Conservation (phyloP, 2,329 filamentous ascomycete genomes). For the Monascus ruber region DNA sequence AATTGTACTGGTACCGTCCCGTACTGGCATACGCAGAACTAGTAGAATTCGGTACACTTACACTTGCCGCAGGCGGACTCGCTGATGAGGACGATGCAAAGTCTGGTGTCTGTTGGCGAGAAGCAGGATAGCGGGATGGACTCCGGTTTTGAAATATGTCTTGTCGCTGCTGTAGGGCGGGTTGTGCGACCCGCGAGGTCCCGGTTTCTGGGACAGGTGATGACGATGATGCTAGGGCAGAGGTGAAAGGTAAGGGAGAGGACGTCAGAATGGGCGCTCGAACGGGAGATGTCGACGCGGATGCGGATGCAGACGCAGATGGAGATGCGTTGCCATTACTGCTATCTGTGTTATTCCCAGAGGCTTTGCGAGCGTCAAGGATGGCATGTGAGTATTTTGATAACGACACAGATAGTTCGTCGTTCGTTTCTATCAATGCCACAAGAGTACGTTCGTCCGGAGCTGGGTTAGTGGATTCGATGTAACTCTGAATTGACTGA, state of each 20-base stretch:
- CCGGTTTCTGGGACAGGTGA: not conserved
- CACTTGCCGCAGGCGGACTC: not conserved
- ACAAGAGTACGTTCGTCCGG: slow-evolving; percentile 93
- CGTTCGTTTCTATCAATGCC: slow-evolving; percentile 86
- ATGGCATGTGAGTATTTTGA: slow-evolving; percentile 77
- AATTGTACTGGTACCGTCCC: slow-evolving; percentile 23
- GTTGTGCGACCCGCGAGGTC: not conserved
- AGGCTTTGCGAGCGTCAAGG: slow-evolving; percentile 42
- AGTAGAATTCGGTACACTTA: not conserved
- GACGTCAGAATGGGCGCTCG: not conserved
- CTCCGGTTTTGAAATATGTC: not conserved
- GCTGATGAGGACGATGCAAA: not conserved
- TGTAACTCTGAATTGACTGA: slow-evolving; percentile 74
- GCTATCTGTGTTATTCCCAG: slow-evolving; percentile 3
- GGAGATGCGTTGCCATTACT: slow-evolving; percentile 1
- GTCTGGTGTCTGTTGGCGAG: not conserved
- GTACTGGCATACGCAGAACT: not conserved
- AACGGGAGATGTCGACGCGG: not conserved
- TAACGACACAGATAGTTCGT: slow-evolving; percentile 71
- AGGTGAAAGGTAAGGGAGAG: slow-evolving; percentile 7
- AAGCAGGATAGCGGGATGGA: not conserved
- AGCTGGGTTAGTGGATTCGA: slow-evolving; percentile 62
- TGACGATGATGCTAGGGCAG: slow-evolving; percentile 5
- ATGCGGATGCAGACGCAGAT: not conserved
- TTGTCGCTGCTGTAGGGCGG: not conserved